phyloP scores from a whole-genome alignment of 148 eudicot species.

The Limonium bicolor region DNA sequence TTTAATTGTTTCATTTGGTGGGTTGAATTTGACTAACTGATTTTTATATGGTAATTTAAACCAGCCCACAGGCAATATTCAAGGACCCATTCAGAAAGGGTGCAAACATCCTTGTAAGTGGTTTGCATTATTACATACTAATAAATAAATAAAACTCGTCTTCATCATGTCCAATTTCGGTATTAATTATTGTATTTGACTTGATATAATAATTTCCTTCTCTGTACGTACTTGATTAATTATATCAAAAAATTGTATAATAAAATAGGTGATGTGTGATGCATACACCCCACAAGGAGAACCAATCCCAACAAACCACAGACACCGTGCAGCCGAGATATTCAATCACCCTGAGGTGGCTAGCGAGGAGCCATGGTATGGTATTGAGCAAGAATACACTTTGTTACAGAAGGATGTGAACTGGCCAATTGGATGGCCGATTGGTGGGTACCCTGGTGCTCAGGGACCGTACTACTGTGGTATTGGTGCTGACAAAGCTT shows the following conservation, averaged over 20 bases:
- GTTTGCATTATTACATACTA: too few species aligned
- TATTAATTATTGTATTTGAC: neutral
- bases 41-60: conserved; percentile 2
- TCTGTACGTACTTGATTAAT: neutral
- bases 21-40: neutral
- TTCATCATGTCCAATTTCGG: too few species aligned
- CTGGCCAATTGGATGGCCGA: conserved; percentile 59
- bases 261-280: conserved; percentile 43
- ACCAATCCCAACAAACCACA: conserved; percentile 47
- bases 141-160: too few species aligned
- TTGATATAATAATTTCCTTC: neutral
- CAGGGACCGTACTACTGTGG: conserved; percentile 56
- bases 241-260: neutral
- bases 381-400: conserved; percentile 52
- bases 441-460: conserved; percentile 44
- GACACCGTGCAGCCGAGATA: conserved; percentile 33
- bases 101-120: conserved; percentile 43
- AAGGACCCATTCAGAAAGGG: conserved; percentile 66
- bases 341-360: conserved; percentile 40
- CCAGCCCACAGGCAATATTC: conserved; percentile 56
- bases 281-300: conserved; percentile 43
- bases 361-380: conserved; percentile 46
- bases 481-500: conserved; percentile 42
- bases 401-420: conserved; percentile 33
- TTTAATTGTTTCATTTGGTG: neutral